phyloP scores from a whole-genome alignment of 1,284 basidiomycete genomes.

The Heterobasidion occidentale region DNA sequence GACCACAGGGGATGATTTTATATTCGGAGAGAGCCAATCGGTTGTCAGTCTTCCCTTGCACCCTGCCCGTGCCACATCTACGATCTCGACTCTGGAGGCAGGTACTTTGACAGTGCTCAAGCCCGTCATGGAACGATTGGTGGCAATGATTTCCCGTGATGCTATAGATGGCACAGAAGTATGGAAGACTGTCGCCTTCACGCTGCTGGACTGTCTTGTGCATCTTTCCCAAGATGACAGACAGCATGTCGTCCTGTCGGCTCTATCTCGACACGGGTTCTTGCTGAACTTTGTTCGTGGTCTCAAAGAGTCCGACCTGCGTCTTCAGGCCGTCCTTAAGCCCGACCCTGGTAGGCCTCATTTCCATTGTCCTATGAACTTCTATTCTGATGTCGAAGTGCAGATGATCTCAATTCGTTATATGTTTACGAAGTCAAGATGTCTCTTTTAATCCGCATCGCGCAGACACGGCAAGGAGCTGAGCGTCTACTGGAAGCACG shows the following conservation, averaged over 20 bases:
- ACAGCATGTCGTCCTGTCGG: slow-evolving; percentile 46
- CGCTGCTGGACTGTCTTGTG: slow-evolving; percentile 74
- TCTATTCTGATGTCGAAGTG: neutral
- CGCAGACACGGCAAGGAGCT: slow-evolving; percentile 76
- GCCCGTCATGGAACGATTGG: slow-evolving; percentile 63
- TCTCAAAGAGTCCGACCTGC: slow-evolving; percentile 76
- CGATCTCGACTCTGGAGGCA: slow-evolving; percentile 42
- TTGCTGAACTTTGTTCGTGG: slow-evolving; percentile 79
- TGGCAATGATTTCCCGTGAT: slow-evolving; percentile 78
- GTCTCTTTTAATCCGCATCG: slow-evolving; percentile 80
- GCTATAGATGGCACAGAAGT: slow-evolving; percentile 93
- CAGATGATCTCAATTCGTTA: slow-evolving; percentile 84
- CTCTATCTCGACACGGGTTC: slow-evolving; percentile 73
- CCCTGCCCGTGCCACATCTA: neutral
- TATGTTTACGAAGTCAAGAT: slow-evolving; percentile 97
- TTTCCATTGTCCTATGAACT: neutral
- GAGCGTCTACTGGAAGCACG: slow-evolving; percentile 81
- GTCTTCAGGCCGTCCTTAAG: slow-evolving; percentile 76
- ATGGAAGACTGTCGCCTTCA: slow-evolving; percentile 93
- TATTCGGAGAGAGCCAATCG: slow-evolving; percentile 27
- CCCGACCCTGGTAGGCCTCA: slow-evolving; percentile 71
- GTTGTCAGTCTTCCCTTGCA: slow-evolving; percentile 5
- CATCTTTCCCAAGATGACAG: slow-evolving; percentile 60
- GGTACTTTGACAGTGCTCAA: slow-evolving; percentile 61
- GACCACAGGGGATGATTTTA: slow-evolving; percentile 25